Evolutionary conservation across 257 asterid genomes (phyloP).

Genomic region (Solanum dulcamara): DNA sequence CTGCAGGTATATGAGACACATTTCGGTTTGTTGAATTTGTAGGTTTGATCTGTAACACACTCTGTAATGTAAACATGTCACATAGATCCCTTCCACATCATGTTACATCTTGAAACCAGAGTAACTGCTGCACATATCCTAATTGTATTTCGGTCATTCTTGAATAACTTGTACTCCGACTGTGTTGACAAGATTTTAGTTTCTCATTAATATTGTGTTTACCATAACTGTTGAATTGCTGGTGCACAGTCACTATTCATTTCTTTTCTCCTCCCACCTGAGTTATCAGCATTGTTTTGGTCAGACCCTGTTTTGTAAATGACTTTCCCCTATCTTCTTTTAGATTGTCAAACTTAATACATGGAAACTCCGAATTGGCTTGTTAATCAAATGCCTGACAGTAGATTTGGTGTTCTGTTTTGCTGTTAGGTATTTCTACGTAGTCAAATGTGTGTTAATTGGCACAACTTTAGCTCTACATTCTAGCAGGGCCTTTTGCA

Average conservation of each 20-base stretch:
- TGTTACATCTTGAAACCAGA: neutral
- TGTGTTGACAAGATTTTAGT: neutral
- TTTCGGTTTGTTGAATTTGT: neutral
- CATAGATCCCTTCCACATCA: neutral
- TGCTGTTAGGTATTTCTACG: neutral
- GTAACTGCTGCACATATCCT: neutral
- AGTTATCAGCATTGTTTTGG: neutral
- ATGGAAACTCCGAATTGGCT: neutral
- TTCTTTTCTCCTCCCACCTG: neutral
- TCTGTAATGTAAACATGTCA: neutral
- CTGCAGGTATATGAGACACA: slow-evolving; percentile 22
- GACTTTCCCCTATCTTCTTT: neutral
- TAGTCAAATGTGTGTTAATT: neutral
- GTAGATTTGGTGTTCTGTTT: neutral
- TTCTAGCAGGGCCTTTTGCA: neutral
- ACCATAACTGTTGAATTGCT: neutral
- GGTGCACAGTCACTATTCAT: neutral
- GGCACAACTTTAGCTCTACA: neutral
- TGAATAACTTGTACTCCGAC: neutral
- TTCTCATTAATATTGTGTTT: neutral
- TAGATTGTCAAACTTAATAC: neutral
- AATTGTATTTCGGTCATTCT: neutral
- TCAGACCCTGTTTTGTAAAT: neutral
- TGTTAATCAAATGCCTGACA: neutral
- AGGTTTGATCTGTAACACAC: neutral